A percentile compares a stretch with the other conserved stretches of the same genome.
phyloP scores from a whole-genome alignment of 2,329 filamentous ascomycete species.

The Cladosporium sp. region DNA sequence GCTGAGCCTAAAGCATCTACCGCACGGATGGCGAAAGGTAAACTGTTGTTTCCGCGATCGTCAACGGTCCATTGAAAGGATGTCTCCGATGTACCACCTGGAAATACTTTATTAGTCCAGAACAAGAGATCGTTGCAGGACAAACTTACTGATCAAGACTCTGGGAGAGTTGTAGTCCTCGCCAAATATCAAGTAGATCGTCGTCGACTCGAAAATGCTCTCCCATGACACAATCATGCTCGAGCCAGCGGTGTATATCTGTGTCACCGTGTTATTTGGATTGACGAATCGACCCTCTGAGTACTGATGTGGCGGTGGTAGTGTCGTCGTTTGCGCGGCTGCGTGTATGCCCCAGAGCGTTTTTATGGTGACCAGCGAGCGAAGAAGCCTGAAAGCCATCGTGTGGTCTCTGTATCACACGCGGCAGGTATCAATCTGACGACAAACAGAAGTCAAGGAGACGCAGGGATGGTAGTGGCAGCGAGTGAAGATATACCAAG shows the following conservation, averaged over 20 bases:
- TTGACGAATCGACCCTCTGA: background rate
- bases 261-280: background rate
- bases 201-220: background rate
- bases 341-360: background rate
- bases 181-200: background rate
- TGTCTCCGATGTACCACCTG: background rate
- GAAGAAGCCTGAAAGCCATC: background rate
- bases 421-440: background rate
- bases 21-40: background rate
- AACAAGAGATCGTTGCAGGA: background rate
- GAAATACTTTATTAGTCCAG: background rate
- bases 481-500: background rate
- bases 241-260: background rate
- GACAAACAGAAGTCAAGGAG: background rate
- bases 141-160: background rate
- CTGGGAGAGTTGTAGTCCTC: background rate
- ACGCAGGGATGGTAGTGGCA: background rate
- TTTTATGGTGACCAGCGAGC: background rate
- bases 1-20: background rate
- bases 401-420: too few relatives aligned
- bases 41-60: background rate
- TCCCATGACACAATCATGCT: background rate
- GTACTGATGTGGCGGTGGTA: background rate
- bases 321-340: background rate
- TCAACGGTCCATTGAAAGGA: background rate